These are phyloP conservation scores for Dryadomyces quercus-mongolicae DNA, from an alignment of 2,329 filamentous ascomycete species.

Conservation along the genomic window DNA sequence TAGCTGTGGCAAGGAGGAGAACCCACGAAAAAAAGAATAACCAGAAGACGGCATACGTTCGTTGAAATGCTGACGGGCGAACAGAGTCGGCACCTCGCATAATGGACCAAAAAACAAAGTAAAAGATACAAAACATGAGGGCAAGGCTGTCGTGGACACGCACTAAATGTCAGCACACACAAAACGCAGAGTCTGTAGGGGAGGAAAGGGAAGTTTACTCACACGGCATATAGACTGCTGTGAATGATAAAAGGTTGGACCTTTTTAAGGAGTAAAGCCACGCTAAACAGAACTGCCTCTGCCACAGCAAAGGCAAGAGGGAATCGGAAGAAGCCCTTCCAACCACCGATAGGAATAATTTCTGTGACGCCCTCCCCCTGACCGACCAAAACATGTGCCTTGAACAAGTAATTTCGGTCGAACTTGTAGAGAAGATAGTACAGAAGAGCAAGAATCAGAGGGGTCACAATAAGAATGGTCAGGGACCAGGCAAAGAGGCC, in stretches of 20 bases:
- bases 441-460: constrained; percentile 57
- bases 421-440: constrained; percentile 55
- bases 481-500: constrained; percentile 84
- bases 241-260: constrained; percentile 87
- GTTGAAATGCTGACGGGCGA: constrained; percentile 75
- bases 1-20: constrained; percentile 57
- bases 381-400: constrained; percentile 36
- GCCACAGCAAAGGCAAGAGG: constrained; percentile 63
- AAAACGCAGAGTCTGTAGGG: neutral
- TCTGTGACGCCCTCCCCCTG: constrained; percentile 46
- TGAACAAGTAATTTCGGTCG: constrained; percentile 85
- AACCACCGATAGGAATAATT: constrained; percentile 55
- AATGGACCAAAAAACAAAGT: constrained; percentile 72
- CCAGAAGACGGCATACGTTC: constrained; percentile 74
- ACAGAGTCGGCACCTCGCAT: constrained; percentile 66
- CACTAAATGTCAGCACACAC: neutral
- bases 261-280: constrained; percentile 66
- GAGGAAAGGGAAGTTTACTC: constrained; percentile 16
- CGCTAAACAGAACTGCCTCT: constrained; percentile 54
- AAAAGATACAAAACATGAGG: constrained; percentile 74
- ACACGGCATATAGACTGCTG: constrained; percentile 72
- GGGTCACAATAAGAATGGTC: constrained; percentile 67
- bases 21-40: constrained; percentile 66
- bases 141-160: constrained; percentile 43
- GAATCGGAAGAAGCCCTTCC: constrained; percentile 74